Evolutionary conservation across 202 grass and related monocot species (phyloP), one percentile per base, ranked within the genome.

Genomic region (Panicum virgatum): DNA sequence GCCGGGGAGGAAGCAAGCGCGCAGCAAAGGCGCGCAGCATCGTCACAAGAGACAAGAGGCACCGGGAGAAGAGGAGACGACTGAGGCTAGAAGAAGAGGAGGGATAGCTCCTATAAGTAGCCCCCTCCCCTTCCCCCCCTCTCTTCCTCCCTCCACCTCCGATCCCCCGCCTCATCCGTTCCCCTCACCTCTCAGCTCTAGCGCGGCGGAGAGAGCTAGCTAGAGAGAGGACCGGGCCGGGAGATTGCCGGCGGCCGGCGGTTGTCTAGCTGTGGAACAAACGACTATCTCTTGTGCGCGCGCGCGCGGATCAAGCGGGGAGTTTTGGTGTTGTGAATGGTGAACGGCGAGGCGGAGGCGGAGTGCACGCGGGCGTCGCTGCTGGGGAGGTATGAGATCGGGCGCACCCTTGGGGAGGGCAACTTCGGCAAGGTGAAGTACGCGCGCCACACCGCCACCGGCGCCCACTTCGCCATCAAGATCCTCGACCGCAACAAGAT

Each of bases 371-470:
- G 72, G 13, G 80, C 74, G 75, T 63, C 82, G 79, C 53, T 85
- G 74, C 82, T 91, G 77, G 90, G 90, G 48, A 88, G 90, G 86
- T 97, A 97, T 88, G 88, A 91, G 88, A 74, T 97, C 26, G 94
- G 94, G 63, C 79, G 72, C 18, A 93, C 88, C 66, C 91, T 97
- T 23, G 94, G 94, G 11, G 94, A 88, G 59, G 94, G 94, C 19
- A 97, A 88, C 88, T 97, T 97, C 81, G 94, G 86, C 40, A 97
- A 97, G 86, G 94, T 97, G 12, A 97, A 93, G 88, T 75, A 91
- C 90, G 94, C 91, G 40, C 84, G 84, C 44, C 78, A 91, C 86
- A 7, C 54, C 34, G 67, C 44, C 68, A 88, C 84, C 45, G 91
- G 88, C 47, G 65, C 66, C 30, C 56, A 86, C 81, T 93, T 82